These are phyloP conservation scores for Termitomyces sp. DNA, from an alignment of 768 basidiomycete species.

Conservation along the genomic window DNA sequence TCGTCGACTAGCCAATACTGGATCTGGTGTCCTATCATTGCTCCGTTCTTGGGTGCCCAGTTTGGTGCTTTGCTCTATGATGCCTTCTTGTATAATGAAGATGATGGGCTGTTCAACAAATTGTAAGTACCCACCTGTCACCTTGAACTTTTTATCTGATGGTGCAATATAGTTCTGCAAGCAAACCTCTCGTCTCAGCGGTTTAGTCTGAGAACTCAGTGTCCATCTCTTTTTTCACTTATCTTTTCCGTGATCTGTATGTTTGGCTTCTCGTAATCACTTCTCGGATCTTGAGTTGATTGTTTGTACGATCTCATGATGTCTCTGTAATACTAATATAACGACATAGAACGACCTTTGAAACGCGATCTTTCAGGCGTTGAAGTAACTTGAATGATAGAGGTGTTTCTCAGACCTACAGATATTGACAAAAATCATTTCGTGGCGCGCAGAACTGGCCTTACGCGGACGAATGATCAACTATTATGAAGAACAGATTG, in stretches of 20 bases:
- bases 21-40: conserved; percentile 71
- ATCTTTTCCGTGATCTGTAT: neutral
- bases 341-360: neutral
- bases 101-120: conserved; percentile 49
- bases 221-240: neutral
- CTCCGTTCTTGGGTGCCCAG: conserved; percentile 59
- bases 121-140: conserved; percentile 32
- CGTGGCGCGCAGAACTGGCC: neutral
- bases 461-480: neutral
- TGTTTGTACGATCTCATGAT: neutral
- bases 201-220: neutral
- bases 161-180: neutral
- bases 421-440: neutral
- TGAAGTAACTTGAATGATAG: neutral
- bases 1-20: conserved; percentile 57
- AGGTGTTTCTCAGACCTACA: neutral
- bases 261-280: neutral
- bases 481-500: neutral
- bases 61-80: conserved; percentile 60
- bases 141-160: neutral
- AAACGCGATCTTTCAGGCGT: neutral
- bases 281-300: neutral
- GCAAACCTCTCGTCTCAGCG: neutral
- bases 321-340: neutral
- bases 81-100: conserved; percentile 54